Conservation (phyloP, 2,329 filamentous ascomycete genomes). For the Aspergillus viridinutans region DNA sequence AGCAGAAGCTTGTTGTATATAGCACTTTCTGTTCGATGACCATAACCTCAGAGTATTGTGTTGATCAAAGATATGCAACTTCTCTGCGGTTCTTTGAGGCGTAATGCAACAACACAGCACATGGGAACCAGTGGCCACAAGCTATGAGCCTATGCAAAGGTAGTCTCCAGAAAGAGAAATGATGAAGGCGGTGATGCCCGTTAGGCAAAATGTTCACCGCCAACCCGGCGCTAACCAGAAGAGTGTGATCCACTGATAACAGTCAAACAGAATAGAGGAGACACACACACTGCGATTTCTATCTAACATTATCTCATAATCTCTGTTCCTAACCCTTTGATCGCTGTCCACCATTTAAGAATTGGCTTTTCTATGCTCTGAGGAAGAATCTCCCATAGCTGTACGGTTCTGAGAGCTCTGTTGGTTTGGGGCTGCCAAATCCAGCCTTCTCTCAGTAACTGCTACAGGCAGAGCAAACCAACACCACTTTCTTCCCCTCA, state of each 20-base stretch:
- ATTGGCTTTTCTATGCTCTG: conserved; percentile 11
- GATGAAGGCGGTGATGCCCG: conserved; percentile 16
- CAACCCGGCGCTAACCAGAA: conserved; percentile 26
- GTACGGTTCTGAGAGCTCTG: conserved; percentile 21
- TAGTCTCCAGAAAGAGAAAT: background rate
- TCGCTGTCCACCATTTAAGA: background rate
- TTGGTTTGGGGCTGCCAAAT: conserved; percentile 15
- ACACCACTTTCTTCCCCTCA: conserved; percentile 12
- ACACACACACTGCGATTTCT: conserved; percentile 18
- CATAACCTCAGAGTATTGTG: background rate
- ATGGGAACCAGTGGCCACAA: no score
- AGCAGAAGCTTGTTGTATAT: conserved; percentile 3
- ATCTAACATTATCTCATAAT: background rate
- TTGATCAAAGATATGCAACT: background rate
- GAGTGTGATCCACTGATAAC: conserved; percentile 22
- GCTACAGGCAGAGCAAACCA: conserved; percentile 18
- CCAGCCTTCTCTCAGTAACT: conserved; percentile 21
- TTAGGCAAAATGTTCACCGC: conserved; percentile 15
- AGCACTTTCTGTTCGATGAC: background rate
- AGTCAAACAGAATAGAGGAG: conserved; percentile 13
- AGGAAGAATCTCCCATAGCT: conserved; percentile 13
- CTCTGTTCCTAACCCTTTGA: background rate
- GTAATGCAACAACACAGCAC: background rate
- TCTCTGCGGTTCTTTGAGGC: background rate
- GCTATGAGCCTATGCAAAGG: no score